Evolutionary conservation across 208 protist genomes (phyloP).

Genomic region (Leishmania martiniquensis): DNA sequence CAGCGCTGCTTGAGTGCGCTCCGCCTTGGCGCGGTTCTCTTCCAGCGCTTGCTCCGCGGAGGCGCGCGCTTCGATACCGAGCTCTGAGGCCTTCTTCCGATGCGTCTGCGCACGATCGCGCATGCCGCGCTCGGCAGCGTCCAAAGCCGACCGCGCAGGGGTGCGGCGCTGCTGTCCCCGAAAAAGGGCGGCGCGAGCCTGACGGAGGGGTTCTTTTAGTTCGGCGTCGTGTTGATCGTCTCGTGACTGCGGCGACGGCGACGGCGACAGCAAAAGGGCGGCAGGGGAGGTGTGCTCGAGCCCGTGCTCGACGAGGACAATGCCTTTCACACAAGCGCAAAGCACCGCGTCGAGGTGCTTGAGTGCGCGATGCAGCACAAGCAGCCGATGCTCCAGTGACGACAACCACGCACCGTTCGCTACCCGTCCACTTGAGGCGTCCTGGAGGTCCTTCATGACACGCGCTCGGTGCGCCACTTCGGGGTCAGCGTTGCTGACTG

Average conservation of each 20-base stretch:
- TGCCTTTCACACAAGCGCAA: slow-evolving; percentile 18
- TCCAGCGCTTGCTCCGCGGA: background rate
- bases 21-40: background rate
- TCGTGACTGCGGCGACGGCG: background rate
- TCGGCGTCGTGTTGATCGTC: background rate
- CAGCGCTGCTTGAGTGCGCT: background rate
- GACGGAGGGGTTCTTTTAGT: background rate
- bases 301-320: slow-evolving; percentile 2
- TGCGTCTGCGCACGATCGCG: background rate
- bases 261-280: background rate
- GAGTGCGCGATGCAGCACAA: background rate
- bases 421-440: background rate
- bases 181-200: background rate
- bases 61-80: background rate
- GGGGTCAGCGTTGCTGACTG: background rate
- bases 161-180: background rate
- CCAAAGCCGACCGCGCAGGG: background rate
- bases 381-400: background rate
- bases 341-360: slow-evolving; percentile 11
- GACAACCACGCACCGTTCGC: background rate
- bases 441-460: background rate
- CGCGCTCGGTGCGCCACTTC: background rate
- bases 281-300: background rate
- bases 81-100: background rate
- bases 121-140: background rate